phyloP scores from a whole-genome alignment of 176 grass and related monocot species.

The Guadua angustifolia region DNA sequence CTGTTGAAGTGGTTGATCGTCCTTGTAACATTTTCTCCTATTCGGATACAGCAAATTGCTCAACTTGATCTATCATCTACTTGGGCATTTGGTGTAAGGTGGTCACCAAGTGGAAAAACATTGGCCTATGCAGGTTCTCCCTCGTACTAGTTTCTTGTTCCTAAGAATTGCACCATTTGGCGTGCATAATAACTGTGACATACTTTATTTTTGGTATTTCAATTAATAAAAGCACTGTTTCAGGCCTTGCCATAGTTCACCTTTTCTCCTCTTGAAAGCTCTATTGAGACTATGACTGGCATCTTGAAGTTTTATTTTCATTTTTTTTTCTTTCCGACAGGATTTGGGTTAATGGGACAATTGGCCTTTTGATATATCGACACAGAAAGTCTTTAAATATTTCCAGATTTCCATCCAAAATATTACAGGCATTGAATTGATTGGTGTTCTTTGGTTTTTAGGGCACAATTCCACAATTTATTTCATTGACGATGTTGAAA shows the following conservation, averaged over 20 bases:
- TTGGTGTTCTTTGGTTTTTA: conserved; percentile 43
- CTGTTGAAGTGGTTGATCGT: neutral
- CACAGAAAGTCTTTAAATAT: neutral
- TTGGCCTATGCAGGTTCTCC: conserved; percentile 86
- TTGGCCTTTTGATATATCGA: neutral
- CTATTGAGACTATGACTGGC: neutral
- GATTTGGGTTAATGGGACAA: neutral
- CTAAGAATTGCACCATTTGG: neutral
- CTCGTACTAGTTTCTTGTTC: conserved; percentile 30
- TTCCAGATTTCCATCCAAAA: neutral
- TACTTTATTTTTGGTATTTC: neutral
- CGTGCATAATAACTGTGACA: conserved; percentile 14
- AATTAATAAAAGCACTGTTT: neutral
- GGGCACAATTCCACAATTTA: conserved; percentile 98
- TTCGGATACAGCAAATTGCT: conserved; percentile 83
- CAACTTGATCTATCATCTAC: conserved; percentile 91
- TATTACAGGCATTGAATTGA: neutral
- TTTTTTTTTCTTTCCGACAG: neutral
- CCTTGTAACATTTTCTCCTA: conserved; percentile 32
- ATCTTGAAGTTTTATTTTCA: neutral
- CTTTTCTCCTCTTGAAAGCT: neutral
- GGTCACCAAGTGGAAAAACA: conserved; percentile 92
- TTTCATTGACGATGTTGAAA: conserved; percentile 91
- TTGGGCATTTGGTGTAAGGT: conserved; percentile 95
- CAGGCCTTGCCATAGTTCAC: neutral